phyloP scores from a whole-genome alignment of 2,329 filamentous ascomycete species.

The Xylariaceae sp. region DNA sequence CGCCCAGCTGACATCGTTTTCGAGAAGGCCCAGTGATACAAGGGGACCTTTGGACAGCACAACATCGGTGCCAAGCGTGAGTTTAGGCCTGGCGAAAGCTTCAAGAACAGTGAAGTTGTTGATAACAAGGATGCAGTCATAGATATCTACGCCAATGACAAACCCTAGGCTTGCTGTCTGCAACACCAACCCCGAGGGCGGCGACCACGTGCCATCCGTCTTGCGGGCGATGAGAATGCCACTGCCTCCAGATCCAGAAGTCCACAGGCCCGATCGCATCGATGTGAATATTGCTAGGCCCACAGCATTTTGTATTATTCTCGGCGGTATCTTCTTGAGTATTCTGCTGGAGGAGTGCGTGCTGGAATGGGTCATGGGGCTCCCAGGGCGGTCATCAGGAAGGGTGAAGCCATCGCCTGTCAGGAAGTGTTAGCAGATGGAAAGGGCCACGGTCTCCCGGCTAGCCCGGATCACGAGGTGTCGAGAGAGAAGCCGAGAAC shows the following conservation, averaged over 20 bases:
- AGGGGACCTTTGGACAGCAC: slow-evolving; percentile 75
- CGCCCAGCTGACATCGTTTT: slow-evolving; percentile 50
- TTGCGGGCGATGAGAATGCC: slow-evolving; percentile 82
- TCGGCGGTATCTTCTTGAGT: slow-evolving; percentile 77
- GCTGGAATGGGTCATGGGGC: slow-evolving; percentile 31
- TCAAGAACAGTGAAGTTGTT: slow-evolving; percentile 83
- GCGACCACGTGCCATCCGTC: slow-evolving; percentile 85
- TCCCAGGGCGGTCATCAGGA: slow-evolving; percentile 37
- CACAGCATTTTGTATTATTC: slow-evolving; percentile 84
- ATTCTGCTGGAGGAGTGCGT: slow-evolving; percentile 54
- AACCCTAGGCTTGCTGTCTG: slow-evolving; percentile 89
- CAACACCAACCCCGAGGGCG: slow-evolving; percentile 84
- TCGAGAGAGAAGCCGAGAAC: slow-evolving; percentile 28
- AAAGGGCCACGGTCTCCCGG: slow-evolving; percentile 17
- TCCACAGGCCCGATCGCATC: slow-evolving; percentile 89
- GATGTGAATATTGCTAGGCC: slow-evolving; percentile 93
- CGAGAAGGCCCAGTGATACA: slow-evolving; percentile 50
- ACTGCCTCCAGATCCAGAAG: slow-evolving; percentile 86
- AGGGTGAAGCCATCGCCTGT: slow-evolving; percentile 57
- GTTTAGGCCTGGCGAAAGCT: slow-evolving; percentile 74
- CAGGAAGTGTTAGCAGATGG: slow-evolving; percentile 11
- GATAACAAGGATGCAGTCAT: slow-evolving; percentile 91
- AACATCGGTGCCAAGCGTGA: slow-evolving; percentile 80
- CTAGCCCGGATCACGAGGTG: slow-evolving; percentile 4
- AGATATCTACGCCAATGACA: slow-evolving; percentile 87